A percentile compares a stretch with the other conserved stretches of the same genome.
These are phyloP conservation scores for Aegilops umbellulata DNA, from an alignment of 176 grass and related monocot species.

Conservation along the genomic window DNA sequence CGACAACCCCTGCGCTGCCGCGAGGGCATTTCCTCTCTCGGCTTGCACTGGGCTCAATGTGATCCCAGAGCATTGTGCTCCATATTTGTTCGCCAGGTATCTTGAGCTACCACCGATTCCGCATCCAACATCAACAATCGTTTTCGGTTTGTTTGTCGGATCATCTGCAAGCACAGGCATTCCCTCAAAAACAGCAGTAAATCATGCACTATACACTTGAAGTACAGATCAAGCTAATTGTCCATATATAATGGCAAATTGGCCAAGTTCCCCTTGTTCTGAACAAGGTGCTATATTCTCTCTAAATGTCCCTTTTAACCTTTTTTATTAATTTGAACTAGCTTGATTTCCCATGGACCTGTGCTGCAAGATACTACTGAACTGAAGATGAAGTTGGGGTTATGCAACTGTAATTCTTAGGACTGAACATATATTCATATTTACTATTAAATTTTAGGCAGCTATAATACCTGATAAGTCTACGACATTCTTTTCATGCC, in stretches of 20 bases:
- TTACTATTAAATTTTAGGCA: background rate
- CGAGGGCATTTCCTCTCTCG: slow-evolving; percentile 69
- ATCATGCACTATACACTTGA: background rate
- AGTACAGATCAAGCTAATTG: background rate
- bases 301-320: background rate
- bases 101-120: slow-evolving; percentile 96
- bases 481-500: background rate
- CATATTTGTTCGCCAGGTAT: slow-evolving; percentile 86
- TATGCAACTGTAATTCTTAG: background rate
- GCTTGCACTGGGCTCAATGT: slow-evolving; percentile 93
- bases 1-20: slow-evolving; percentile 49
- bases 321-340: background rate
- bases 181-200: background rate
- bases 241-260: background rate
- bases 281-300: background rate
- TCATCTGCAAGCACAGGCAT: slow-evolving; percentile 46
- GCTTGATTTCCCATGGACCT: background rate
- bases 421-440: background rate
- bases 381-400: background rate
- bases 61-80: slow-evolving; percentile 64
- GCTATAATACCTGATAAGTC: background rate
- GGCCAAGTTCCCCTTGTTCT: background rate
- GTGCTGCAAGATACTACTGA: background rate
- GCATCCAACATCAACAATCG: slow-evolving; percentile 78
- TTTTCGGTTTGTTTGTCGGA: slow-evolving; percentile 56